Evolutionary conservation across 139 green algal species (phyloP).

Genomic region (Chlamydomonas sp.): DNA sequence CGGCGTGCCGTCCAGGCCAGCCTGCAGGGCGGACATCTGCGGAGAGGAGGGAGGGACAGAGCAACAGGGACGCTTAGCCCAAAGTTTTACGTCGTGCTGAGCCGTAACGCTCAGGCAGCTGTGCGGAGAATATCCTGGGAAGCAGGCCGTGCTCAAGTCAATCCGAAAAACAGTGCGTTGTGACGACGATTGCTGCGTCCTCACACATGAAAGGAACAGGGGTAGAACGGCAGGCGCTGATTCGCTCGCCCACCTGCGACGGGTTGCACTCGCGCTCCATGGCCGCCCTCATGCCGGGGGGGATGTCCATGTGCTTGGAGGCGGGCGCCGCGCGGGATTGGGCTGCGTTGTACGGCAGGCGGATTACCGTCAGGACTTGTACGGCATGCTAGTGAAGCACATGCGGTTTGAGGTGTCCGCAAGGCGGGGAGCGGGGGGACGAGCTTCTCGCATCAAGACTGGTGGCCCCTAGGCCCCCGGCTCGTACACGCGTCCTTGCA

Average conservation of each 20-base stretch:
- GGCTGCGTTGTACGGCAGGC: neutral
- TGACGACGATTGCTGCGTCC: neutral
- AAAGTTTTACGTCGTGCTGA: too few relatives aligned
- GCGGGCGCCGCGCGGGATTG: conserved; percentile 31
- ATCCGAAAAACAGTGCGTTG: neutral
- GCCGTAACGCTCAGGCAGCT: too few relatives aligned
- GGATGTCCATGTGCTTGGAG: conserved; percentile 73
- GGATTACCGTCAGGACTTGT: too few relatives aligned
- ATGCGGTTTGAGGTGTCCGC: too few relatives aligned
- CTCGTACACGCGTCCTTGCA: neutral
- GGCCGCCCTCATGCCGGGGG: conserved; percentile 65
- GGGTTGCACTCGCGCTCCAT: conserved; percentile 81
- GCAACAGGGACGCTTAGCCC: neutral
- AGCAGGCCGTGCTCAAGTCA: neutral
- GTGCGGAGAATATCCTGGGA: too few relatives aligned
- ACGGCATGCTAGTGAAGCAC: too few relatives aligned
- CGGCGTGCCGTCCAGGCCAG: conserved; percentile 74
- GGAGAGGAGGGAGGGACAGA: neutral
- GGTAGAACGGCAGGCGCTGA: neutral
- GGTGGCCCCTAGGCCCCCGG: neutral
- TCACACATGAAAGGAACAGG: neutral
- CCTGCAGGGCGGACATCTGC: conserved; percentile 55
- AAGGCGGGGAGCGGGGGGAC: too few relatives aligned
- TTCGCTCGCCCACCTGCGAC: conserved; percentile 54
- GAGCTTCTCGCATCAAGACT: too few relatives aligned